Evolutionary conservation across 148 eudicot genomes (phyloP).

Genomic region (Gaultheria prostrata): DNA sequence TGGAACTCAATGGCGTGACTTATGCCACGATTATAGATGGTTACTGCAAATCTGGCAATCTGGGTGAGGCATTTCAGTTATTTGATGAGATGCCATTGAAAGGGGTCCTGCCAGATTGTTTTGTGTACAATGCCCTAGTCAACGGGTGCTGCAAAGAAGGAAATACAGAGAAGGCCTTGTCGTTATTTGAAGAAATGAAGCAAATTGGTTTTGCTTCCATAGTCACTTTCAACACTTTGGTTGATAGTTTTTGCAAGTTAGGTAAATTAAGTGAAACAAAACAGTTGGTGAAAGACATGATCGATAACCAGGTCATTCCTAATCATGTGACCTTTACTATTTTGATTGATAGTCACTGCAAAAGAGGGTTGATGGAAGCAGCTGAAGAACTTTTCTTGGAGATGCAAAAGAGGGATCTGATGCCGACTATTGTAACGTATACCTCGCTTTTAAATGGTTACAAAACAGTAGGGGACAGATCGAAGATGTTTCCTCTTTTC

Average conservation of each 20-base stretch:
- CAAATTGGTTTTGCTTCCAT: constrained; percentile 56
- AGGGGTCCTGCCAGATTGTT: constrained; percentile 59
- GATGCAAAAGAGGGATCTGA: constrained; percentile 61
- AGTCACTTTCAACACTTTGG: constrained; percentile 60
- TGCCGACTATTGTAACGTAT: constrained; percentile 58
- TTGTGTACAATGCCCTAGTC: constrained; percentile 63
- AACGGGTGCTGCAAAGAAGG: constrained; percentile 67
- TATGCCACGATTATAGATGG: constrained; percentile 80
- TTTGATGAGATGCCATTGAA: constrained; percentile 59
- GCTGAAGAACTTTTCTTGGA: constrained; percentile 60
- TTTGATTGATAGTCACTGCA: constrained; percentile 62
- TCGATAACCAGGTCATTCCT: constrained; percentile 37
- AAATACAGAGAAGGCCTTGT: constrained; percentile 54
- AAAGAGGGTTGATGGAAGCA: constrained; percentile 54
- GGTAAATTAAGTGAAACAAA: constrained; percentile 56
- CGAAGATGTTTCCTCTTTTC: constrained; percentile 61
- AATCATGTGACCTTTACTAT: constrained; percentile 66
- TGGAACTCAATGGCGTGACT: constrained; percentile 56
- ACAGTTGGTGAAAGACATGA: constrained; percentile 50
- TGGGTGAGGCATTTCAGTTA: constrained; percentile 56
- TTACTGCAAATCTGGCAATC: constrained; percentile 56
- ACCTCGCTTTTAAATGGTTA: constrained; percentile 65
- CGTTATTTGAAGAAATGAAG: constrained; percentile 55
- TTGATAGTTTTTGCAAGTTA: constrained; percentile 65
- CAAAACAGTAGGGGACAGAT: constrained; percentile 38